Evolutionary conservation across 495 filamentous ascomycete species (phyloP), one percentile per base, ranked within the genome.

Genomic region (Daldinia decipiens): DNA sequence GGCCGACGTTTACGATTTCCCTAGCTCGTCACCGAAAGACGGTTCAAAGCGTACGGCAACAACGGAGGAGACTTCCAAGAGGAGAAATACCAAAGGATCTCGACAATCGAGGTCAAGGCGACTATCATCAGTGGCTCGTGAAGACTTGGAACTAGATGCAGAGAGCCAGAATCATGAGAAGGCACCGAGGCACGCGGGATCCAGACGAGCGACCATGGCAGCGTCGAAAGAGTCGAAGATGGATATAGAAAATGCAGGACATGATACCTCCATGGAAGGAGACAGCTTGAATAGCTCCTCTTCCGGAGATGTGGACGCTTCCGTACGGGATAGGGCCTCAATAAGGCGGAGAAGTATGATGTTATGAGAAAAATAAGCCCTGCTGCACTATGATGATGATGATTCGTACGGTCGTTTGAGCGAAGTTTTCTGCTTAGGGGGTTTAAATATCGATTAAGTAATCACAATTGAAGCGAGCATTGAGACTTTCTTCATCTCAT

Each of bases 261-360:
- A 52, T 5, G 75, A 71, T 32, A 73, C 57, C 15, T 65, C 69
- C 26, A 9, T 70, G 3, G 75, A 72, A 5, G 75, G 65, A 15
- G 70, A 74, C 17, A 72, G 71, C 50, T 15, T 67, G 2, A 71
- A 57, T 26, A 72, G 65, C 43, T 56, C 47, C 6, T 74, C 73
- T 7, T 51, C 63, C 4, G 72, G 54, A 13, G 75, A 57, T 4
- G 9, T 32, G 27, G 65, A 60, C 1, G 47, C 40, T 31, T 36
- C 63, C 36, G 31, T 67, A 4, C 31, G 66, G 36, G 73, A 74
- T 45, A 34, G 69, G 27, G 58, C 53, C 7, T 62, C 77, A 13
- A 54, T 71, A 52, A 77, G 82, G 61, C 75, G 86, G 68, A 81
- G 83, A 76, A 88, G 84, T 71, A 87, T 84, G 84, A 86, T 88